Base-by-base conservation (phyloP, 208 protist genomes). In the Leishmania martiniquensis region DNA sequence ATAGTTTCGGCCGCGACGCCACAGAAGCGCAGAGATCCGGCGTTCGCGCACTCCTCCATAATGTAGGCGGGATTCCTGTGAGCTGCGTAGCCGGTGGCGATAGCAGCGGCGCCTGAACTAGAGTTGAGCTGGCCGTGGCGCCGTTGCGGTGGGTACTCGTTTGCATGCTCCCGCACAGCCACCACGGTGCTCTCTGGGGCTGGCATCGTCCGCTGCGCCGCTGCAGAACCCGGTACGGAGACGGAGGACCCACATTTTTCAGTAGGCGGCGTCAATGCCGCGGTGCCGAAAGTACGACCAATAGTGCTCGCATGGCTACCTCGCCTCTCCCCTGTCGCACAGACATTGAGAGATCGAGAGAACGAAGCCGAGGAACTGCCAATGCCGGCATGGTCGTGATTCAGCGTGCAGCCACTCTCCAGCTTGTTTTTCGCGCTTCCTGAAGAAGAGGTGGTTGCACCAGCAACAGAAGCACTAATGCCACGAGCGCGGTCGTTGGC, bases 101-200 rank as follows among this genome's bases (percentile, higher is more conserved):
- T 42, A 51, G 20, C 63, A 69, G 63, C 15, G 45, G 67, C 29
- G 67, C 32, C 47, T 57, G 67, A 22, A n/a, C 15, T 55, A 47
- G 2, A 29, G 32, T 47, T n/a, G 1, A 54, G 17, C 47, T 39
- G 67, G n/a, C 25, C 10, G 67, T 72, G n/a, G 29, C 67, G 67
- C 15, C 67, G 67, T 55, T 72, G 67, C 9, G 22, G 29, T 72
- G 67, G n/a, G 47, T 29, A 47, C 47, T 29, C 47, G 67, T 55
- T 72, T 15, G 45, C 13, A 47, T 55, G 44, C 67, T 57, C 67
- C 47, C 13, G 67, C 47, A 25, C n/a, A 39, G 25, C 47, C 1
- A 57, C 4, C 6, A 42, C 32, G 32, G 45, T 55, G 47, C 47
- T 20, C 10, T 39, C 47, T 12, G 67, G 45, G 10, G 67, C 47